These are phyloP conservation scores for Speleostelium caveatum DNA, from an alignment of 78 protist genomes.

Conservation along the genomic window DNA sequence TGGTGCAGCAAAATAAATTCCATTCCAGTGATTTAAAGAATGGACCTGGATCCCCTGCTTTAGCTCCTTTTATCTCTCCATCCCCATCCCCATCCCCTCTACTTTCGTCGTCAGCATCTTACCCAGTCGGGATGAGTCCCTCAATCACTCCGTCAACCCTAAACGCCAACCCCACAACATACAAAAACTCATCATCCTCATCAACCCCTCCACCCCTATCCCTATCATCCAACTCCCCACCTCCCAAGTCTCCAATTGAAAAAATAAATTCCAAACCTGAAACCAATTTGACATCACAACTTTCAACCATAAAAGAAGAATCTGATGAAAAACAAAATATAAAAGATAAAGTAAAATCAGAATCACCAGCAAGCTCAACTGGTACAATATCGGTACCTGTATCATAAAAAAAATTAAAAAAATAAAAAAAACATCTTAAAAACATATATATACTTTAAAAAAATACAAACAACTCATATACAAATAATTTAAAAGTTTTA, in stretches of 20 bases:
- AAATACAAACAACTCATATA: too few species aligned
- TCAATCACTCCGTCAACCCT: slow-evolving; percentile 1
- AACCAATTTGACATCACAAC: not conserved
- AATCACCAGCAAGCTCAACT: not conserved
- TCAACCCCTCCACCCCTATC: not conserved
- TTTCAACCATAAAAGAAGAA: not conserved
- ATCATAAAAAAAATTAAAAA: too few species aligned
- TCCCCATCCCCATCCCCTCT: slow-evolving; percentile 75
- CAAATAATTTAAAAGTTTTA: not conserved
- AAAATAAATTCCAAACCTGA: too few species aligned
- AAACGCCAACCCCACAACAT: not conserved
- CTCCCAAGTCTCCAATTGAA: not conserved
- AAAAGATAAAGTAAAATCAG: not conserved
- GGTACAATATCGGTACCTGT: too few species aligned
- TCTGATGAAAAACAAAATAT: not conserved
- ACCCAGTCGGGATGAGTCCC: slow-evolving; percentile 5
- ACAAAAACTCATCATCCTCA: not conserved
- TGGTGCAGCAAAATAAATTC: slow-evolving; percentile 9
- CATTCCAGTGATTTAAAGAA: not conserved
- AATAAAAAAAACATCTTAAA: not conserved
- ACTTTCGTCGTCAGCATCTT: slow-evolving; percentile 8
- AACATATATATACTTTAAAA: not conserved
- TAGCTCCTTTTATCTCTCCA: slow-evolving; percentile 70
- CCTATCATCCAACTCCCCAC: not conserved
- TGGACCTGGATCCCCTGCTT: slow-evolving; percentile 40